phyloP scores from a whole-genome alignment of 2,329 filamentous ascomycete species.

The Claviceps cyperi region DNA sequence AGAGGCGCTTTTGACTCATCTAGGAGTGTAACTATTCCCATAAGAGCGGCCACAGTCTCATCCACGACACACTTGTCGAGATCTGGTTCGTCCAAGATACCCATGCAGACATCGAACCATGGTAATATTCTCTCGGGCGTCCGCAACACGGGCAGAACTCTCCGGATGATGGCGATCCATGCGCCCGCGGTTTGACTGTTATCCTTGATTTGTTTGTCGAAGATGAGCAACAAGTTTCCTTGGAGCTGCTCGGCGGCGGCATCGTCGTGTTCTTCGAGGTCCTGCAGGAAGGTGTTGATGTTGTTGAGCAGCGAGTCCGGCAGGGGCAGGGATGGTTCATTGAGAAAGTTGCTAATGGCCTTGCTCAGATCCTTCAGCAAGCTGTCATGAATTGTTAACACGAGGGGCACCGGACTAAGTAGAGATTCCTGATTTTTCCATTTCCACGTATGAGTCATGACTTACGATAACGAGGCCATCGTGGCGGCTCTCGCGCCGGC shows the following conservation, averaged over 20 bases:
- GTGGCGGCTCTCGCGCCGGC: conserved; percentile 1
- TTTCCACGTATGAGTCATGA: conserved; percentile 1
- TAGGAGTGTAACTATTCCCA: conserved; percentile 50
- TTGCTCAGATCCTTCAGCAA: conserved; percentile 48
- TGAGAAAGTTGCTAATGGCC: conserved; percentile 36
- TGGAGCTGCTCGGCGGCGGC: conserved; percentile 54
- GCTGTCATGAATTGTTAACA: conserved; percentile 18
- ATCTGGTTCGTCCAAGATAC: conserved; percentile 31
- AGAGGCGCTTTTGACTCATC: conserved; percentile 35
- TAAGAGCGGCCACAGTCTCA: conserved; percentile 49
- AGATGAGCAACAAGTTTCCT: conserved; percentile 55
- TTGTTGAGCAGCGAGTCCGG: conserved; percentile 48
- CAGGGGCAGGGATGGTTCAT: conserved; percentile 42
- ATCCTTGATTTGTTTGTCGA: conserved; percentile 47
- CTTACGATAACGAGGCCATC: conserved; percentile 16
- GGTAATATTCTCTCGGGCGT: conserved; percentile 47
- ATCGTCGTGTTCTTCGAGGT: conserved; percentile 54
- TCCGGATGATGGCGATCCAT: conserved; percentile 55
- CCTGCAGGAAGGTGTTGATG: conserved; percentile 53
- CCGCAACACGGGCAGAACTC: conserved; percentile 48
- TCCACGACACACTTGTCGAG: conserved; percentile 48
- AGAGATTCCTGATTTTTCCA: too few species aligned
- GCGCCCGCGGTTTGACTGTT: conserved; percentile 41
- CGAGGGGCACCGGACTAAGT: too few species aligned
- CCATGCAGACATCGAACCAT: conserved; percentile 50